Conservation (phyloP, 1,139 yeast species). For the Geotrichum aggregatum region DNA sequence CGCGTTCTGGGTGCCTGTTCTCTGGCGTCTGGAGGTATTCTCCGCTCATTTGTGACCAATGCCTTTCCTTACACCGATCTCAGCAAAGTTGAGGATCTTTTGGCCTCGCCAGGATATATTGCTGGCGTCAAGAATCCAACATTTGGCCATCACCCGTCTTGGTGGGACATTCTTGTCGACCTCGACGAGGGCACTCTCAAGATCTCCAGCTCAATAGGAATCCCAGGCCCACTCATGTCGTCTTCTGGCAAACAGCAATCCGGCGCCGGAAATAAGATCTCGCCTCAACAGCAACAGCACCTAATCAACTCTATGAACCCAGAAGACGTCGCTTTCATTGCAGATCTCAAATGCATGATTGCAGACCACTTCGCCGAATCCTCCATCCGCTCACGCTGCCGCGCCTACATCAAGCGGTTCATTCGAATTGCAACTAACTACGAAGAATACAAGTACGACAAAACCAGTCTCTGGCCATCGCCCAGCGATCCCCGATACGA, state of each 20-base stretch:
- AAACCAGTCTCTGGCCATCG: conserved; percentile 34
- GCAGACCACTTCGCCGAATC: conserved; percentile 37
- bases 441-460: conserved; percentile 34
- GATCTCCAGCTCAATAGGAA: conserved; percentile 34
- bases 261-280: not conserved
- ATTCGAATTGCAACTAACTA: conserved; percentile 36
- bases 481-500: conserved; percentile 25
- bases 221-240: conserved; percentile 19
- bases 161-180: conserved; percentile 61
- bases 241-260: conserved; percentile 3
- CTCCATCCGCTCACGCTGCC: conserved; percentile 36
- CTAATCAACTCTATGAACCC: conserved; percentile 22
- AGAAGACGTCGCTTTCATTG: conserved; percentile 35
- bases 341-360: conserved; percentile 35
- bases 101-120: conserved; percentile 51
- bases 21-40: conserved; percentile 54
- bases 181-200: conserved; percentile 48
- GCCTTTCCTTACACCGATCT: conserved; percentile 62
- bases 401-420: conserved; percentile 35
- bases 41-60: conserved; percentile 47
- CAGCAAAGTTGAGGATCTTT: conserved; percentile 54
- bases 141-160: conserved; percentile 52
- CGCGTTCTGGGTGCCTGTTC: conserved; percentile 52
- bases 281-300: conserved; percentile 10
- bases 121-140: conserved; percentile 70